phyloP scores from a whole-genome alignment of 345 rosid genomes.

The Gossypium bickii region DNA sequence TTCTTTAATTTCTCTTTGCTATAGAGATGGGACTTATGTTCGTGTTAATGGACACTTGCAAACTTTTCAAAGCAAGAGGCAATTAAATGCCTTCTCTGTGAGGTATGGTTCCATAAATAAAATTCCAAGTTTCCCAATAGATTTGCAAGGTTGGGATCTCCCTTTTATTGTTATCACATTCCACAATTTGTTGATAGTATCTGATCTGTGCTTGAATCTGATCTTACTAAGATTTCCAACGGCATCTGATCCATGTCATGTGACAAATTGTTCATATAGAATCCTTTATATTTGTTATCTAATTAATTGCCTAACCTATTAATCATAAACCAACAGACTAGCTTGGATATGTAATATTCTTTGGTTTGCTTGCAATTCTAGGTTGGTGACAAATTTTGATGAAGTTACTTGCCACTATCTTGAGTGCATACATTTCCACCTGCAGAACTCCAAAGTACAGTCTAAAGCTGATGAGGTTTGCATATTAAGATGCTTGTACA shows the following conservation, averaged over 20 bases:
- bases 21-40: constrained; percentile 71
- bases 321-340: background rate
- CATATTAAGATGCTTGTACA: background rate
- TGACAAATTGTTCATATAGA: background rate
- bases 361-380: constrained; percentile 22
- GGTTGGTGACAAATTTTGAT: constrained; percentile 71
- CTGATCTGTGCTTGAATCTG: constrained; percentile 4
- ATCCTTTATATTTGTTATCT: background rate
- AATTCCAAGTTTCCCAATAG: background rate
- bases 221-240: constrained; percentile 48
- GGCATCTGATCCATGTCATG: background rate
- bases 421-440: constrained; percentile 67
- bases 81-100: constrained; percentile 73
- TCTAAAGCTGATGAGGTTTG: background rate
- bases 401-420: constrained; percentile 86
- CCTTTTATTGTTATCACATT: constrained; percentile 4
- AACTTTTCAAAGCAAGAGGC: constrained; percentile 58
- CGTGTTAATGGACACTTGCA: constrained; percentile 79
- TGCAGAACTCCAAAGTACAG: constrained; percentile 52
- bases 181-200: background rate
- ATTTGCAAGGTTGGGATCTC: background rate
- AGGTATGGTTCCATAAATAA: constrained; percentile 37
- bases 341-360: background rate
- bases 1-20: constrained; percentile 6
- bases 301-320: background rate